Percentiles rank a stretch among this genome's conserved stretches.
Conservation (phyloP, 371 early-diverging fungal genomes). For the Mortierella sp. region DNA sequence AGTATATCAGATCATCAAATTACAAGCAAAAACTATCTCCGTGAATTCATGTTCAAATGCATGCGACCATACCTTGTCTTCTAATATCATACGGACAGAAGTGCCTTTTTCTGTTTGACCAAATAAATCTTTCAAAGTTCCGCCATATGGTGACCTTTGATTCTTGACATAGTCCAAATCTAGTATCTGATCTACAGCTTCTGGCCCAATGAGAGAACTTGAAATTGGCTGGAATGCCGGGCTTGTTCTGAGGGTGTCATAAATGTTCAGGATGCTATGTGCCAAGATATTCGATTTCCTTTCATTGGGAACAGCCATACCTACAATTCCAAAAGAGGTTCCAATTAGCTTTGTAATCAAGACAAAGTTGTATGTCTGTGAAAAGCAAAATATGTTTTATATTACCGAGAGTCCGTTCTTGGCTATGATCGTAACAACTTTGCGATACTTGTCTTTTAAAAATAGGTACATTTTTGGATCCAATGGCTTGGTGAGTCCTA, state of each 20-base stretch:
- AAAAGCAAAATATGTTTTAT: background rate
- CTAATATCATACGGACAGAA: conserved; percentile 29
- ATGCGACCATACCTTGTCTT: conserved; percentile 33
- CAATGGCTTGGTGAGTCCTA: conserved; percentile 24
- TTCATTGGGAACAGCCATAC: conserved; percentile 28
- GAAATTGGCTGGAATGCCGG: conserved; percentile 18
- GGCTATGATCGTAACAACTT: conserved; percentile 18
- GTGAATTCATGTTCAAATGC: no score
- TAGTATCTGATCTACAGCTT: conserved; percentile 29
- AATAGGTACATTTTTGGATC: conserved; percentile 37
- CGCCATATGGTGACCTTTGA: conserved; percentile 26
- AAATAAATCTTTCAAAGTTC: conserved; percentile 33
- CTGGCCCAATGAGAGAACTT: conserved; percentile 43
- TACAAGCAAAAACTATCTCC: background rate
- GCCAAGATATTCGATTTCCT: conserved; percentile 31
- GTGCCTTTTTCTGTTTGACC: conserved; percentile 35
- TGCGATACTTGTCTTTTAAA: conserved; percentile 21
- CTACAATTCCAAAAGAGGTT: background rate
- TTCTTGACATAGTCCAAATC: conserved; percentile 23
- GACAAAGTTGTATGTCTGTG: background rate
- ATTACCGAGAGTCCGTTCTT: conserved; percentile 32
- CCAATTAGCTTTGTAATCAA: background rate
- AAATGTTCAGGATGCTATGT: conserved; percentile 12
- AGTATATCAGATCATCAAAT: no score
- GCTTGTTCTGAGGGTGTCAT: conserved; percentile 11